Evolutionary conservation across 306 rosid species (phyloP).

Genomic region (Quercus ilex): DNA sequence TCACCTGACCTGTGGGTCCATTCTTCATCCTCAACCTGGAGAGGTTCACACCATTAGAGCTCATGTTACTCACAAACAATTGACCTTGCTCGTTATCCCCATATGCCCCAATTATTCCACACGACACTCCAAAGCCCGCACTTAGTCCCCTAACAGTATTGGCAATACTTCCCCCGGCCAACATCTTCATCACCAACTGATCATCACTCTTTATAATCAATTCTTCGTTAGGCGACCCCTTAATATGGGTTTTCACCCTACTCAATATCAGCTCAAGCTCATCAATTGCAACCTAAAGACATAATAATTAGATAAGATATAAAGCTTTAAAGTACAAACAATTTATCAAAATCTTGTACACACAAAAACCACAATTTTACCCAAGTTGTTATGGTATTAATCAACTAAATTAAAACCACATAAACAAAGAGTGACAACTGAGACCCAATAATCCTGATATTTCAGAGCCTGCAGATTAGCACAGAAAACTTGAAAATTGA

Average conservation of each 20-base stretch:
- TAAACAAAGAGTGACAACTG: no score
- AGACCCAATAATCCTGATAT: no score
- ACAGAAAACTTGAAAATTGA: neutral
- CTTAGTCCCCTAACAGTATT: slow-evolving; percentile 83
- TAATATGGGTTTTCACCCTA: slow-evolving; percentile 45
- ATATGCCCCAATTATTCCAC: slow-evolving; percentile 79
- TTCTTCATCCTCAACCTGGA: slow-evolving; percentile 66
- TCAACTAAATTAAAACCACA: no score
- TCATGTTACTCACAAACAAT: slow-evolving; percentile 77
- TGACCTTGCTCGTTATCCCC: slow-evolving; percentile 85
- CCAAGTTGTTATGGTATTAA: no score
- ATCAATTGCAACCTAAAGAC: slow-evolving; percentile 53
- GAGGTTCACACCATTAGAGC: slow-evolving; percentile 60
- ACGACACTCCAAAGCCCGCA: slow-evolving; percentile 64
- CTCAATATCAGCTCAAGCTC: slow-evolving; percentile 62
- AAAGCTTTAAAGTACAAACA: no score
- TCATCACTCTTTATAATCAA: neutral
- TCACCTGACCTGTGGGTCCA: slow-evolving; percentile 89
- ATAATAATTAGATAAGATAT: no score
- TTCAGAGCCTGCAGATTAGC: neutral
- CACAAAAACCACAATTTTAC: no score
- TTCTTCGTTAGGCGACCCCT: no score
- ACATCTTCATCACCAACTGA: slow-evolving; percentile 45
- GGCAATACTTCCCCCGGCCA: slow-evolving; percentile 94
- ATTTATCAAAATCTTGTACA: no score